These are phyloP conservation scores for Eucalyptus curtisii DNA, from an alignment of 345 rosid species.

Conservation along the genomic window DNA sequence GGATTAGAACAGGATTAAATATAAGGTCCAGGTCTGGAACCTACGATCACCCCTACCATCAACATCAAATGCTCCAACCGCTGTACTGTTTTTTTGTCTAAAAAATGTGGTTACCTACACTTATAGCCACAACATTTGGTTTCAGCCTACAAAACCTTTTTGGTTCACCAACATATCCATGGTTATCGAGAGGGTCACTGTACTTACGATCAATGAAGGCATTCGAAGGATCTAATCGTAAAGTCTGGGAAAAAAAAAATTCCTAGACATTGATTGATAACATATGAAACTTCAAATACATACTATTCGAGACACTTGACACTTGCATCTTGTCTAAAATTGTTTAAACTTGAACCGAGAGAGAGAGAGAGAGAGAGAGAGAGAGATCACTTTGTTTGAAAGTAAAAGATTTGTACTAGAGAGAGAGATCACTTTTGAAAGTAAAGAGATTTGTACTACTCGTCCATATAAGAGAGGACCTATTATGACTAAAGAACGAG, in stretches of 20 bases:
- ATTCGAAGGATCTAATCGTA: not conserved
- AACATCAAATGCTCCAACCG: not conserved
- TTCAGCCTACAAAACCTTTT: not conserved
- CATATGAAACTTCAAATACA: not conserved
- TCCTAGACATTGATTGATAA: not conserved
- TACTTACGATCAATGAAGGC: not conserved
- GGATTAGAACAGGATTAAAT: accelerated
- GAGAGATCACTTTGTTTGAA: no score
- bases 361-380: no score
- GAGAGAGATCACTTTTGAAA: no score
- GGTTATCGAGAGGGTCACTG: not conserved
- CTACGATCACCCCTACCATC: not conserved
- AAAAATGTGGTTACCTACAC: not conserved
- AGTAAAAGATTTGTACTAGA: no score
- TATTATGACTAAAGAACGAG: not conserved
- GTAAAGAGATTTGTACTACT: not conserved
- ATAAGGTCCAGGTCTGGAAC: no score
- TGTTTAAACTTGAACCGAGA: not conserved
- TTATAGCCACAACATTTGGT: not conserved
- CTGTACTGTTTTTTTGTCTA: accelerated
- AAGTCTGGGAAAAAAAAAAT: not conserved
- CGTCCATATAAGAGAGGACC: not conserved
- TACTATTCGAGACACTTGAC: not conserved
- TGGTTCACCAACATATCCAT: not conserved
- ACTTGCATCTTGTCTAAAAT: not conserved